Evolutionary conservation across 2,329 filamentous ascomycete species (phyloP).

Genomic region (Pseudogymnoascus sp.): DNA sequence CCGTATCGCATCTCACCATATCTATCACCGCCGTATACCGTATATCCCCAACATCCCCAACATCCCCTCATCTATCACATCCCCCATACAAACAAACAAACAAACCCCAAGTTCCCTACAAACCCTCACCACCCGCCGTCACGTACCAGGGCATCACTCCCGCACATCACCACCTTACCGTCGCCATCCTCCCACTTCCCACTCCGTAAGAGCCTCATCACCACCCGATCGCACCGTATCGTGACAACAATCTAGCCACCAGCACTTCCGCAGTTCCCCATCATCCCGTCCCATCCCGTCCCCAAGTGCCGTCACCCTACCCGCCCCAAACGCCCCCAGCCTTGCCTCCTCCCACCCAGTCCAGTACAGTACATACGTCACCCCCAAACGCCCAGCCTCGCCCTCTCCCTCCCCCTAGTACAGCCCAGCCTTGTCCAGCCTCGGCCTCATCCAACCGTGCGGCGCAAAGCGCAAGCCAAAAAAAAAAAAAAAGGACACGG

Average conservation of each 20-base stretch:
- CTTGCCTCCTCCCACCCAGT: not conserved
- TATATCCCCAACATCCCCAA: not conserved
- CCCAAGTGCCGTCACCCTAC: not conserved
- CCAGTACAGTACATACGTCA: not conserved
- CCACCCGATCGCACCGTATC: not conserved
- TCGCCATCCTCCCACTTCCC: not conserved
- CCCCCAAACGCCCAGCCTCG: not conserved
- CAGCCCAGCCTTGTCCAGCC: not conserved
- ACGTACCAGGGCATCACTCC: not conserved
- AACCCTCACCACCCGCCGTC: not conserved
- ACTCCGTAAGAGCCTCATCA: not conserved
- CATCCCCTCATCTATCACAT: not conserved
- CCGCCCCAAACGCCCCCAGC: not conserved
- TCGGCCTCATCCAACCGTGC: not conserved
- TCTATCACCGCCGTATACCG: not conserved
- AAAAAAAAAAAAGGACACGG: not conserved
- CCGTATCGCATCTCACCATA: not conserved
- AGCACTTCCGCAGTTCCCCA: not conserved
- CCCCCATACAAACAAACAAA: not conserved
- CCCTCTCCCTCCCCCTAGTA: no score
- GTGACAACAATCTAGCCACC: not conserved
- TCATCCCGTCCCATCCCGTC: not conserved
- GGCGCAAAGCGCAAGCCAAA: no score
- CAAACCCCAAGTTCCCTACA: not conserved
- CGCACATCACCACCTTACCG: not conserved